Evolutionary conservation across 257 asterid species (phyloP), one percentile per base, ranked within the genome.

Genomic region (Anisodus tanguticus): DNA sequence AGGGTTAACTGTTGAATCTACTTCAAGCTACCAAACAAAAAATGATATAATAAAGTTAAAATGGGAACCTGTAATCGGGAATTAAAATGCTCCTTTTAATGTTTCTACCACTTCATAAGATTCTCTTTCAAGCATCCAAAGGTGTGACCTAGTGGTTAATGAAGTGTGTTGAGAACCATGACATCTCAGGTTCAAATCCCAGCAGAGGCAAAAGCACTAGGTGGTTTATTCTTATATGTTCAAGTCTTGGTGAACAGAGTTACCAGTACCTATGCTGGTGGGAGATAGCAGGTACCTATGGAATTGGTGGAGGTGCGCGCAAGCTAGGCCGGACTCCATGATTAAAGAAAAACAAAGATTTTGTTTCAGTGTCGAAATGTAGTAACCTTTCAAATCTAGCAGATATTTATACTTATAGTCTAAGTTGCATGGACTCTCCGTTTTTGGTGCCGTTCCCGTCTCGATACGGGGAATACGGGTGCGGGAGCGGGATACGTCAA

Each of bases 21-120:
- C 81, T 22, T 49, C 15, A 76, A 49, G 45, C 10, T 7, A 76
- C 62, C 47, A 4, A 76, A 49, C 45, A 6, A 1, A 4, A 9
- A 74, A 39, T 6, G 81, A 22, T 13, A 13, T 19, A 74, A 51
- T 16, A n/a, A 49, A 19, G 22, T 6, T 74, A 6, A 6, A 76
- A 49, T 45, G 80, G 41, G 10, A 72, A 22, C 26, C 26, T 22
- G 26, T 22, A 22, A 22, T 22, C 0, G 26, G 26, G 26, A 6
- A 47, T n/a, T 5, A 19, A 47, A 0, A 9, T 43, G 9, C 2
- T 72, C 37, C 9, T 45, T 19, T n/a, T 45, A 19, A 6, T 72
- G 60, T 51, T 72, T 72, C 41, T 45, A 72, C 60, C 41, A 72
- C 39, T 45, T 72, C 80, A 72, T 19, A 72, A 45, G 80, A 45